Base-by-base conservation (phyloP, 2,329 filamentous ascomycete species). In the Ciborinia camelliae region DNA sequence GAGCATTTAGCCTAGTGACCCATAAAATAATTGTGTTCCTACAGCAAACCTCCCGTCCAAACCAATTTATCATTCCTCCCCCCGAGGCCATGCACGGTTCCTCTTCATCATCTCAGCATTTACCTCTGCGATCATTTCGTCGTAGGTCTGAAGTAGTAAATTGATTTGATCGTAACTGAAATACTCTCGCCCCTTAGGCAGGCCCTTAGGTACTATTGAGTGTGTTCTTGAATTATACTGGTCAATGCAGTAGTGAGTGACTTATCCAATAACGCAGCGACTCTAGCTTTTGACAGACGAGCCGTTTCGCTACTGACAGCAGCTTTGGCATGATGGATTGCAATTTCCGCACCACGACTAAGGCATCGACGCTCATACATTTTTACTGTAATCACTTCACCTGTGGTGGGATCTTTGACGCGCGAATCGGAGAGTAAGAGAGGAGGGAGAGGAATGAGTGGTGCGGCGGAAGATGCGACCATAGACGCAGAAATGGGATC, bases 281-380 rank as follows among this genome's bases (percentile, higher is more conserved):
- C 12, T 10, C 9, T 10, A 47, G 28, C 20, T 43, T 45, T 58
- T n/a, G 39, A 20, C 20, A 47, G 20, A 26, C 41, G 41, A 35
- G 14, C n/a, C 9, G 15, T 9, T 30, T 47, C 39, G 26, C 10
- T 41, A 32, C 35, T 32, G 1, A 58, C 12, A n/a, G 54, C 41
- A 35, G 39, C 28, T 23, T 47, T 10, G 3, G 28, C 39, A 43
- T 58, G 39, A 1, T 23, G 4, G n/a, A 58, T 35, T 15, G 41
- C 54, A n/a, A 39, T 35, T 2, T 58, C 20, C 6, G 54, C 54
- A 47, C 54, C 54, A 35, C 41, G 54, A 18, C 54, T 43, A 35
- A 58, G 15, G 20, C 39, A 58, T 8, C 54, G 54, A 35, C 54
- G 41, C 54, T 58, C 54, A 47, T 45, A 58, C 28, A 47, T 47